Percentiles rank a stretch among this genome's conserved stretches.
Evolutionary conservation across 495 filamentous ascomycete genomes (phyloP).

Genomic region (Penicillium angulare): DNA sequence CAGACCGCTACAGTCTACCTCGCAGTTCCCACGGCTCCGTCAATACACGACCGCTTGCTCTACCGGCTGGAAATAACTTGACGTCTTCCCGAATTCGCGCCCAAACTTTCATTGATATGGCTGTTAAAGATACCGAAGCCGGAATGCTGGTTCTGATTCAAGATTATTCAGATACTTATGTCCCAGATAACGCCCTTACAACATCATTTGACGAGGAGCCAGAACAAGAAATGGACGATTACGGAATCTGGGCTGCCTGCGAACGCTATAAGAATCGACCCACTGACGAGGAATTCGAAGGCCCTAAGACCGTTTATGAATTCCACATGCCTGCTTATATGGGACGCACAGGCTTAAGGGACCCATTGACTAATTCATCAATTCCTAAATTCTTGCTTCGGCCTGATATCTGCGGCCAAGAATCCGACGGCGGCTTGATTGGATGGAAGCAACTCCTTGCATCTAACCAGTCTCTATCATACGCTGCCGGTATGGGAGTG

Average conservation of each 20-base stretch:
- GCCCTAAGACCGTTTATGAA: slow-evolving; percentile 39
- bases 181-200: slow-evolving; percentile 38
- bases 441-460: slow-evolving; percentile 46
- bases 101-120: slow-evolving; percentile 51
- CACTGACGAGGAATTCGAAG: slow-evolving; percentile 23
- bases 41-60: slow-evolving; percentile 38
- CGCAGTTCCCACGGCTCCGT: slow-evolving; percentile 49
- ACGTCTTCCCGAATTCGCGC: slow-evolving; percentile 48
- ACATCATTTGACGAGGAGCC: slow-evolving; percentile 33
- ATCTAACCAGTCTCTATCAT: slow-evolving; percentile 42
- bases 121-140: slow-evolving; percentile 41
- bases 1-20: slow-evolving; percentile 49
- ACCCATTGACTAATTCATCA: slow-evolving; percentile 27
- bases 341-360: slow-evolving; percentile 36
- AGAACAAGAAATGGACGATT: slow-evolving; percentile 39
- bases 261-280: slow-evolving; percentile 26
- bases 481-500: slow-evolving; percentile 39
- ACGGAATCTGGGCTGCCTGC: slow-evolving; percentile 30
- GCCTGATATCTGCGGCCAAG: slow-evolving; percentile 43
- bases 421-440: slow-evolving; percentile 45
- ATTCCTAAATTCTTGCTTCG: slow-evolving; percentile 46
- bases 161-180: slow-evolving; percentile 42
- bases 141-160: slow-evolving; percentile 44
- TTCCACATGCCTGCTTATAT: slow-evolving; percentile 48
- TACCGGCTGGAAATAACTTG: slow-evolving; percentile 46